These are phyloP conservation scores for Lactifluus hygrophoroides DNA, from an alignment of 768 basidiomycete genomes.

Conservation along the genomic window DNA sequence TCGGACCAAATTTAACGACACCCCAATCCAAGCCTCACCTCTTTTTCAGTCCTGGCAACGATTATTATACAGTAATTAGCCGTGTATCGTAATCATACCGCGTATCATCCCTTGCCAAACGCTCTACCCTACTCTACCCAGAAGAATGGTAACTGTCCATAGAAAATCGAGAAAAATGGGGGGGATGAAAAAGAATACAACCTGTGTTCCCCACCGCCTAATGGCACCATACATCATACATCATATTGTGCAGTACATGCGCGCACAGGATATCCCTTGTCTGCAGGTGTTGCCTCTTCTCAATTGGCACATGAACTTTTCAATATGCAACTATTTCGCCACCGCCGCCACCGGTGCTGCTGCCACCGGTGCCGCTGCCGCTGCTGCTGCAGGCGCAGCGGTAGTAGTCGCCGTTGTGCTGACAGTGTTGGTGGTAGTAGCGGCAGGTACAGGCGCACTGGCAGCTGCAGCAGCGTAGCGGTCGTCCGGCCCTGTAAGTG, in stretches of 20 bases:
- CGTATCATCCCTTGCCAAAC: not conserved
- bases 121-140: conserved; percentile 6
- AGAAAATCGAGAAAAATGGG: not conserved
- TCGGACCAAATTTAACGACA: not conserved
- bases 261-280: conserved; percentile 5
- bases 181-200: not conserved
- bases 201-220: not conserved
- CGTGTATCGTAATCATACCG: conserved; percentile 6
- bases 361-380: not conserved
- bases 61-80: conserved; percentile 13
- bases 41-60: not conserved
- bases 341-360: not conserved
- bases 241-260: not conserved
- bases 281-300: not conserved
- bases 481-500: conserved; percentile 57
- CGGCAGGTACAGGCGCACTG: not conserved
- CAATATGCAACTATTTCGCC: not conserved
- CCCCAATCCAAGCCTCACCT: not conserved
- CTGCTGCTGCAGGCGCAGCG: not conserved
- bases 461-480: not conserved
- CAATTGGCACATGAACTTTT: not conserved
- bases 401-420: not conserved
- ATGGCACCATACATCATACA: not conserved
- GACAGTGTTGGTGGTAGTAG: not conserved
- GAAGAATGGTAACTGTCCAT: conserved; percentile 2